Evolutionary conservation across 306 rosid species (phyloP).

Genomic region (Vicia sativa): DNA sequence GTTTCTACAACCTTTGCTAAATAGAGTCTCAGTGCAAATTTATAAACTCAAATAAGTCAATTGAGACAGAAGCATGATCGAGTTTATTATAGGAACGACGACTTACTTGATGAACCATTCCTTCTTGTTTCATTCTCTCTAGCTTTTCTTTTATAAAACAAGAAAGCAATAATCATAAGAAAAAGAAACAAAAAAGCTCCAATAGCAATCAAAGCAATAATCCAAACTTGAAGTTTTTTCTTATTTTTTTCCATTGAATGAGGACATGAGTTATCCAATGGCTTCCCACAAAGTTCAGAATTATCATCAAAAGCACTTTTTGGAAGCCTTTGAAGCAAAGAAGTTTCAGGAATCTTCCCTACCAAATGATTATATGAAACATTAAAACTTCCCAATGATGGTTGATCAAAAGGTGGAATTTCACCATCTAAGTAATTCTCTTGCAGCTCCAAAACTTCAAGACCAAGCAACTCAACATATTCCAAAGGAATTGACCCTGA

Average conservation of each 20-base stretch:
- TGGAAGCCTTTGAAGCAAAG: slow-evolving; percentile 54
- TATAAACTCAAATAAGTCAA: neutral
- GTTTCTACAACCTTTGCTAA: neutral
- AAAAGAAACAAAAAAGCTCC: slow-evolving; percentile 42
- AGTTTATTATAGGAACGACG: slow-evolving; percentile 2
- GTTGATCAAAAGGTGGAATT: slow-evolving; percentile 66
- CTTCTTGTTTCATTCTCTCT: slow-evolving; percentile 40
- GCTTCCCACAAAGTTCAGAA: slow-evolving; percentile 63
- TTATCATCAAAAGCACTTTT: slow-evolving; percentile 53
- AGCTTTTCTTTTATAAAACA: slow-evolving; percentile 38
- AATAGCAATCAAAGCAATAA: slow-evolving; percentile 45
- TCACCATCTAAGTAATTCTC: slow-evolving; percentile 49
- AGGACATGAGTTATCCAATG: slow-evolving; percentile 52
- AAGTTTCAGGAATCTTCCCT: slow-evolving; percentile 60
- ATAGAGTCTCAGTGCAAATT: neutral
- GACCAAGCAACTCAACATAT: slow-evolving; percentile 44
- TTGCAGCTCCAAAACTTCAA: slow-evolving; percentile 52
- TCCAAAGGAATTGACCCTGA: slow-evolving; percentile 54
- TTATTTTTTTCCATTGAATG: slow-evolving; percentile 31
- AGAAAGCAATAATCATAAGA: slow-evolving; percentile 41
- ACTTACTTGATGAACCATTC: slow-evolving; percentile 47
- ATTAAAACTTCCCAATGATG: slow-evolving; percentile 53
- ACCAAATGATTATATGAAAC: slow-evolving; percentile 61
- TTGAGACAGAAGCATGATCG: neutral
- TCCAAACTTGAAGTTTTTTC: slow-evolving; percentile 38